Percentiles rank a stretch among this genome's conserved stretches.
Evolutionary conservation across 2,329 filamentous ascomycete genomes (phyloP).

Genomic region (Cladosporium sp.): DNA sequence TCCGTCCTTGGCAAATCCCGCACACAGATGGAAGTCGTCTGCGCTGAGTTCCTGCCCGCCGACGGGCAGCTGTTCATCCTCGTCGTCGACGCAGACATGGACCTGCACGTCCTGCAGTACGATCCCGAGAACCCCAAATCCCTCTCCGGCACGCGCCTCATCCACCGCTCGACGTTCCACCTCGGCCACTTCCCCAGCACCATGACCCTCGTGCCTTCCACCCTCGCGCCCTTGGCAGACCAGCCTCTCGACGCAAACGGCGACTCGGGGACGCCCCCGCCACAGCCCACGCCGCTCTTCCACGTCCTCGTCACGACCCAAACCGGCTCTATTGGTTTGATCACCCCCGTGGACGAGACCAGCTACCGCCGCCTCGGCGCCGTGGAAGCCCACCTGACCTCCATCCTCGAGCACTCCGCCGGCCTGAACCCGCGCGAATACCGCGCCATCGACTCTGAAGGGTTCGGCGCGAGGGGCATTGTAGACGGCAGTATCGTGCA

Average conservation of each 20-base stretch:
- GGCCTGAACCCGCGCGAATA: slow-evolving; percentile 83
- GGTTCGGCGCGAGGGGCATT: slow-evolving; percentile 60
- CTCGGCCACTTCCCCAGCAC: slow-evolving; percentile 75
- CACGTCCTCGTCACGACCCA: slow-evolving; percentile 70
- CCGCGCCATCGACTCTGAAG: slow-evolving; percentile 56
- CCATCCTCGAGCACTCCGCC: slow-evolving; percentile 71
- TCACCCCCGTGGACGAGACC: slow-evolving; percentile 76
- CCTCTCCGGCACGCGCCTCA: slow-evolving; percentile 79
- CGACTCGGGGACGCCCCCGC: slow-evolving; percentile 20
- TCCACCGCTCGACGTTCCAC: slow-evolving; percentile 86
- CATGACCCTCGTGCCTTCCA: slow-evolving; percentile 73
- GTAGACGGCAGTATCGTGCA: slow-evolving; percentile 76
- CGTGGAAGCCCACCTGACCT: slow-evolving; percentile 75
- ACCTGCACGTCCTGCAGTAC: slow-evolving; percentile 86
- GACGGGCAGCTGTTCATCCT: slow-evolving; percentile 74
- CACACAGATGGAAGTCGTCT: slow-evolving; percentile 73
- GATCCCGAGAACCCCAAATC: slow-evolving; percentile 96
- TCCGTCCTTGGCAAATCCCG: slow-evolving; percentile 86
- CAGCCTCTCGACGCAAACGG: slow-evolving; percentile 31
- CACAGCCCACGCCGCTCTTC: slow-evolving; percentile 33
- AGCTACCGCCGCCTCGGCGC: slow-evolving; percentile 81
- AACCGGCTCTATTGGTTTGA: slow-evolving; percentile 72
- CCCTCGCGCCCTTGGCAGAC: slow-evolving; percentile 48
- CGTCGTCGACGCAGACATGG: slow-evolving; percentile 78
- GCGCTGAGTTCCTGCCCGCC: slow-evolving; percentile 85